These are phyloP conservation scores for Leucogyrophana mollusca DNA, from an alignment of 768 basidiomycete species.

Conservation along the genomic window DNA sequence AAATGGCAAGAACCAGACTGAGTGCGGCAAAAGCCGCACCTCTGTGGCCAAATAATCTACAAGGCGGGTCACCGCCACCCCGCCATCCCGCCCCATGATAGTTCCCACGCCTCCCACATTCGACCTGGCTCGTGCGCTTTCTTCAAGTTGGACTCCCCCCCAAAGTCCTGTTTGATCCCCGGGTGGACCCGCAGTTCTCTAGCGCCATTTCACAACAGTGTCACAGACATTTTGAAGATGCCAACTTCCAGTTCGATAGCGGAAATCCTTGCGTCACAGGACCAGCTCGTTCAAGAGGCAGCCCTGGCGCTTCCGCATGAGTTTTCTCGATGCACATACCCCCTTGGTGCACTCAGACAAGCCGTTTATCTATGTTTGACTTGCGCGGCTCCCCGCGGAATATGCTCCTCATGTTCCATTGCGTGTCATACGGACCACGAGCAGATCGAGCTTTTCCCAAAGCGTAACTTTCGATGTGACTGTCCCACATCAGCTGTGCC, in stretches of 20 bases:
- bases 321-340: slow-evolving; percentile 66
- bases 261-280: slow-evolving; percentile 25
- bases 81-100: too few species aligned
- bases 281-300: slow-evolving; percentile 30
- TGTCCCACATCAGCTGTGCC: slow-evolving; percentile 69
- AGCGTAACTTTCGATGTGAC: slow-evolving; percentile 80
- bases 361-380: slow-evolving; percentile 81
- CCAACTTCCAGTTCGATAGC: slow-evolving; percentile 41
- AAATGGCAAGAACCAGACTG: too few species aligned
- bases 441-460: slow-evolving; percentile 85
- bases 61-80: too few species aligned
- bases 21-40: too few species aligned
- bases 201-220: too few species aligned
- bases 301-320: slow-evolving; percentile 56
- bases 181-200: too few species aligned
- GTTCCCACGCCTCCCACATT: too few species aligned
- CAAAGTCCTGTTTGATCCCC: too few species aligned
- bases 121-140: too few species aligned
- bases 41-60: too few species aligned
- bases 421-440: slow-evolving; percentile 87
- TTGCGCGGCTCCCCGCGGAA: slow-evolving; percentile 63
- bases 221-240: too few species aligned
- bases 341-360: slow-evolving; percentile 63
- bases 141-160: too few species aligned
- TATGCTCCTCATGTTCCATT: slow-evolving; percentile 83